Conservation (phyloP, 441 rosid genomes). For the Eruca vesicaria region DNA sequence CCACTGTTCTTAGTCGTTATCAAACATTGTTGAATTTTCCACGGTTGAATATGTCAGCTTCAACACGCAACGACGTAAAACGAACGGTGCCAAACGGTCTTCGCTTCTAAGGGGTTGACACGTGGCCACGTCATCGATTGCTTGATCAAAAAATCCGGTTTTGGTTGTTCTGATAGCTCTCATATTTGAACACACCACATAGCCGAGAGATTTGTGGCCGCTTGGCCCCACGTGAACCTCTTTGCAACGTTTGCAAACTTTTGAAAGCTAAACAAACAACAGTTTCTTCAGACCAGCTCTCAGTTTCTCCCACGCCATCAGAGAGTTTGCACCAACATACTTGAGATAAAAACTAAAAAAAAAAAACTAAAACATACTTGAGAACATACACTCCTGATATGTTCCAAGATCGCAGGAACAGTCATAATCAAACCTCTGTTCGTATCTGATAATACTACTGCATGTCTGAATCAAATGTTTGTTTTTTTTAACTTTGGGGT, state of each 20-base stretch:
- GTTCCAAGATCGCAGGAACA: constrained; percentile 74
- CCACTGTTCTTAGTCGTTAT: background rate
- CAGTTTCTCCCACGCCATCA: constrained; percentile 73
- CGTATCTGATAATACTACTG: constrained; percentile 64
- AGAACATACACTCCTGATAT: constrained; percentile 37
- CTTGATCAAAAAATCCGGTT: background rate
- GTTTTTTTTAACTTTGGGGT: too few relatives aligned
- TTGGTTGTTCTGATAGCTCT: constrained; percentile 47
- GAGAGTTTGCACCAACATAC: constrained; percentile 50
- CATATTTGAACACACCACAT: constrained; percentile 76
- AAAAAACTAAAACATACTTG: too few relatives aligned
- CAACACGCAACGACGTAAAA: background rate
- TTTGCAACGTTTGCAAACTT: constrained; percentile 72
- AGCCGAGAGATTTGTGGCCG: constrained; percentile 71
- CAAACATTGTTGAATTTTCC: background rate
- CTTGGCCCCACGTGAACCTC: constrained; percentile 80
- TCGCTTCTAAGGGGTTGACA: background rate
- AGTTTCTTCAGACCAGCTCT: constrained; percentile 62
- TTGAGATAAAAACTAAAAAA: constrained; percentile 18
- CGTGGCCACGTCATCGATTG: background rate
- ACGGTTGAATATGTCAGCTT: background rate
- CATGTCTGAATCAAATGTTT: constrained; percentile 80
- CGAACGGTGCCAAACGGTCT: background rate
- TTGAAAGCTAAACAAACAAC: constrained; percentile 62
- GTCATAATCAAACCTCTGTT: constrained; percentile 69